Base-by-base conservation (phyloP, 2,329 filamentous ascomycete species). In the Aspergillus awamori region DNA sequence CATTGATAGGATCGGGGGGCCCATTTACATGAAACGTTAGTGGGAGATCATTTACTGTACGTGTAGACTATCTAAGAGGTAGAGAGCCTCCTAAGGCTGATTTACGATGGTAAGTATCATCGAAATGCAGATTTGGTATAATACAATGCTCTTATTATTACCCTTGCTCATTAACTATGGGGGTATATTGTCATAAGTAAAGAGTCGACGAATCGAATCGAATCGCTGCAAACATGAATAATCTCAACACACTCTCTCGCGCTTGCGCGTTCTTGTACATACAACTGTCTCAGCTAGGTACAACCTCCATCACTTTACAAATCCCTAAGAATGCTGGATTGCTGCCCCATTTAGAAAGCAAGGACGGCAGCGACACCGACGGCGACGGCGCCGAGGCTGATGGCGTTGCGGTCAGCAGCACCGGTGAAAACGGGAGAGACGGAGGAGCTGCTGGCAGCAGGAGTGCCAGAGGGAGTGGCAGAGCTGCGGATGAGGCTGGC, bases 311-410 rank as follows among this genome's bases (percentile, higher is more conserved):
- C 20, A 43, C 38, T 17, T 28, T 22, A 20, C 36, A 36, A 15
- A 13, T 36, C 13, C 33, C 11, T 36, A 13, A 36, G 33, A 36
- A 15, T 36, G 10, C 22, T 7, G 36, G 22, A 28, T 17, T n/a
- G 24, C 24, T 30, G 13, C 54, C 17, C 33, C 43, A 49, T 39
- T 74, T 77, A 77, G 62, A 77, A 71, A 54, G 73, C 74, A 55
- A 77, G 65, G 57, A 75, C 67, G 61, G 74, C 75, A 59, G 70
- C 63, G 47, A 75, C 59, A 71, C 72, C 75, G 38, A 70, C 71
- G 39, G 72, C 71, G 55, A 76, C 64, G 55, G 72, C 74, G 61
- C 74, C 75, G 61, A 76, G 63, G 72, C 72, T 73, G 63, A 71
- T 63, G 59, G 64, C 70, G 65, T 71, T 76, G 61, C 70, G 74